phyloP scores from a whole-genome alignment of 805 yeast genomes.

The Metschnikowia picachoensis region DNA sequence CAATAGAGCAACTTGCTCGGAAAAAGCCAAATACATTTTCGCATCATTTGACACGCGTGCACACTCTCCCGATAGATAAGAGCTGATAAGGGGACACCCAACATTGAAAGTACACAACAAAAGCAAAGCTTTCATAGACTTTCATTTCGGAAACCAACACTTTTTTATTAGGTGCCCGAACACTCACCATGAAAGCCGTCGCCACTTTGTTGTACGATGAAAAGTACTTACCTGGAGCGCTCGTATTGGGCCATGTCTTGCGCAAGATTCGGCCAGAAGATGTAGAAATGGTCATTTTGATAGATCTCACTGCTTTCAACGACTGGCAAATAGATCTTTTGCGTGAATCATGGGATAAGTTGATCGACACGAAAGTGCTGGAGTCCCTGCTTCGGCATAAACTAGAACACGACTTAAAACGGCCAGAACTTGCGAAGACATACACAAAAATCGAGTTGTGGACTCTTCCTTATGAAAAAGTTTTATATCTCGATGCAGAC shows the following conservation, averaged over 20 bases:
- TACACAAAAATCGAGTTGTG: constrained; percentile 19
- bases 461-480: constrained; percentile 18
- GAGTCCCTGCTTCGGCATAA: constrained; percentile 24
- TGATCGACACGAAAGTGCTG: constrained; percentile 27
- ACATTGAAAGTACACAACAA: neutral
- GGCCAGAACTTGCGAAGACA: constrained; percentile 19
- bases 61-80: no score
- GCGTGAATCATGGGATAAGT: constrained; percentile 24
- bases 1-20: no score
- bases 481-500: constrained; percentile 20
- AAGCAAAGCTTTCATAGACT: neutral
- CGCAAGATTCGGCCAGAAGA: constrained; percentile 10
- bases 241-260: constrained; percentile 43
- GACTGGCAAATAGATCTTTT: constrained; percentile 27
- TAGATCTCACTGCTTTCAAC: constrained; percentile 28
- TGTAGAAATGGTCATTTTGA: constrained; percentile 28
- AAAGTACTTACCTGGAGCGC: constrained; percentile 55
- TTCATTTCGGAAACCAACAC: neutral
- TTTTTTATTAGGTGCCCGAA: neutral
- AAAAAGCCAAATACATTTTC: no score
- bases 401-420: constrained; percentile 29
- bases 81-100: neutral
- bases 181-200: constrained; percentile 13
- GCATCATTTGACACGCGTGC: no score
- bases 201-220: constrained; percentile 39